phyloP scores from a whole-genome alignment of 2,329 filamentous ascomycete species.

The Botryosphaeria agaves region DNA sequence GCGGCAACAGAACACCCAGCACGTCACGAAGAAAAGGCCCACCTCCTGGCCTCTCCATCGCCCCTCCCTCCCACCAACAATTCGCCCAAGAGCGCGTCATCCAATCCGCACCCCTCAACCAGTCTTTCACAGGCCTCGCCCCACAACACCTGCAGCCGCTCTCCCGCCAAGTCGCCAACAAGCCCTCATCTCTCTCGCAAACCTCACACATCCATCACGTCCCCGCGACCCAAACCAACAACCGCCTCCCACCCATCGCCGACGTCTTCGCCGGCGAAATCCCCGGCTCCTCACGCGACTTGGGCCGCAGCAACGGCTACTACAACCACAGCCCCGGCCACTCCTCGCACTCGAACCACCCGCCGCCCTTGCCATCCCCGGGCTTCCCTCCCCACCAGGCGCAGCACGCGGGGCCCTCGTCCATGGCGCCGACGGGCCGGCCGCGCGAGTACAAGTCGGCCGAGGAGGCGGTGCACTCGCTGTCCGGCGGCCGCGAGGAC shows the following conservation, averaged over 20 bases:
- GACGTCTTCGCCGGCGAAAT: slow-evolving; percentile 79
- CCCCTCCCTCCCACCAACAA: slow-evolving; percentile 80
- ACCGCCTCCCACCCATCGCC: slow-evolving; percentile 80
- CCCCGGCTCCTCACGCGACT: slow-evolving; percentile 31
- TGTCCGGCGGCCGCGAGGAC: slow-evolving; percentile 84
- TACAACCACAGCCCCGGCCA: slow-evolving; percentile 46
- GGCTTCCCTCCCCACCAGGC: slow-evolving; percentile 42
- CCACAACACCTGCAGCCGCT: slow-evolving; percentile 44
- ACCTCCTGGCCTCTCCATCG: slow-evolving; percentile 80
- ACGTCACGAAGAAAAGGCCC: slow-evolving; percentile 58
- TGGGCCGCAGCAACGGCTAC: slow-evolving; percentile 18
- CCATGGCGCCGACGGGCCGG: slow-evolving; percentile 33
- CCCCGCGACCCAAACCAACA: slow-evolving; percentile 74
- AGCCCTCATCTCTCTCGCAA: slow-evolving; percentile 65
- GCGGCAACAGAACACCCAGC: slow-evolving; percentile 47
- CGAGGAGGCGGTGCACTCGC: slow-evolving; percentile 81
- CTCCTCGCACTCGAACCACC: slow-evolving; percentile 44
- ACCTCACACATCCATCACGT: slow-evolving; percentile 85
- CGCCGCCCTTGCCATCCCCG: slow-evolving; percentile 60
- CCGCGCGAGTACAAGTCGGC: slow-evolving; percentile 84
- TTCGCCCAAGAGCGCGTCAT: slow-evolving; percentile 92
- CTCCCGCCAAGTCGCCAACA: slow-evolving; percentile 63
- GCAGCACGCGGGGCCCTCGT: slow-evolving; percentile 31
- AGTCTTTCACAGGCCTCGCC: slow-evolving; percentile 86
- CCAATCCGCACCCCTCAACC: slow-evolving; percentile 85